These are phyloP conservation scores for Dentiscutata heterogama DNA, from an alignment of 371 early-diverging fungal genomes.

Conservation along the genomic window DNA sequence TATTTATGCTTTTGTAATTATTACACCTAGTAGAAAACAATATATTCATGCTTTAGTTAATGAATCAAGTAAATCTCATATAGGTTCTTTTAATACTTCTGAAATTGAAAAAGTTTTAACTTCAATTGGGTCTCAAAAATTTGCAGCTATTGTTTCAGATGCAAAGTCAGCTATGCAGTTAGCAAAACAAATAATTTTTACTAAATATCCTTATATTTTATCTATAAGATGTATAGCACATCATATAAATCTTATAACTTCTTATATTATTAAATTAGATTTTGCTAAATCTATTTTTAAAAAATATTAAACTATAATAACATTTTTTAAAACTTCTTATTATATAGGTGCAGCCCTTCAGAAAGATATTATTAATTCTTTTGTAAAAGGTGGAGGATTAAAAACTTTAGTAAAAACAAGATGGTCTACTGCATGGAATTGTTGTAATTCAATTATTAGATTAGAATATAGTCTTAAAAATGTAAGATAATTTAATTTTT, in stretches of 20 bases:
- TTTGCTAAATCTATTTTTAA: no score
- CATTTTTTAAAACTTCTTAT: conserved; percentile 1
- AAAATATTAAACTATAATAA: conserved; percentile 7
- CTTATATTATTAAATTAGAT: background rate
- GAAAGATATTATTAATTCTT: background rate
- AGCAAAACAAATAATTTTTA: background rate
- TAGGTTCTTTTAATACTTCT: background rate
- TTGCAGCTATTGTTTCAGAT: no score
- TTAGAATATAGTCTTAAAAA: conserved; percentile 10
- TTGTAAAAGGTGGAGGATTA: background rate
- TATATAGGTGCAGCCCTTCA: conserved; percentile 15
- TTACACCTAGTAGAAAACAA: no score
- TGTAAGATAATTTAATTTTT: no score
- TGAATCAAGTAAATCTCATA: background rate
- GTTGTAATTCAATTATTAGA: background rate
- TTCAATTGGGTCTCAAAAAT: conserved; percentile 7
- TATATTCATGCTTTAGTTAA: background rate
- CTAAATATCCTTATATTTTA: background rate
- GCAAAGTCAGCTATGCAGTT: background rate
- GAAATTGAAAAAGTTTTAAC: conserved; percentile 11
- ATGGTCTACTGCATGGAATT: conserved; percentile 13
- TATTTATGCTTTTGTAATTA: conserved; percentile 7
- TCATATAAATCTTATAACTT: conserved; percentile 17
- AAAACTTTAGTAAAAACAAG: conserved; percentile 16
- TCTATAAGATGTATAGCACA: conserved; percentile 11